Evolutionary conservation across 805 yeast genomes (phyloP), one percentile per base, ranked within the genome.

Genomic region (Pichia membranifaciens): DNA sequence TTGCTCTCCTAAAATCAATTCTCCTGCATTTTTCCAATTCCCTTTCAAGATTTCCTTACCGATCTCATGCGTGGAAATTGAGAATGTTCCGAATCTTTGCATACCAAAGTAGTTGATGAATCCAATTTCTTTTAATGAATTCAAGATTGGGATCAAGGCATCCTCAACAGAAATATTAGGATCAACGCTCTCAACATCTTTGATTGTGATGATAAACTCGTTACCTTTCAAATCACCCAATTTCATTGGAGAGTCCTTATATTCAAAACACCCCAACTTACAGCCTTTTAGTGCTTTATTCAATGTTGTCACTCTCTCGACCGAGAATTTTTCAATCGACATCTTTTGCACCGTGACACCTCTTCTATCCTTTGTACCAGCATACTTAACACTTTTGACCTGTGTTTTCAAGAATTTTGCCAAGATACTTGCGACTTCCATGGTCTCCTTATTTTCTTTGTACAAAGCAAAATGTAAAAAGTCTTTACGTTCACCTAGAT

Each of bases 11-110:
- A 93, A 70, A 48, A 93, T 75, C 49, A 90, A 68, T 46, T 87
- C 85, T 5, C 75, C 91, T 1, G 95, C 96, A 13, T 71, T 74
- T 56, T 84, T 76, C 89, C 95, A 93, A 48, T 89, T 81, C 32
- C 78, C 79, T 42, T 78, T 72, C 43, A 93, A 68, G 23, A 91
- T 71, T 51, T 74, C 74, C 51, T 78, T 78, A 42, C 99, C 99
- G 45, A 90, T 73, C 28, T 74, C 76, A 65, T 93, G 97, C 0
- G 99, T 90, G 2, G 98, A 87, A 25, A 89, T 74, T 12, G 96
- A 86, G 60, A 88, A 91, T 0, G 99, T 90, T 25, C 99, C 99
- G 64, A 93, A 93, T 60, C 99, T 73, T 70, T 93, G 99, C 90
- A 93, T 84, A n/a, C 99, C 99, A 63, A 77, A 93, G 61, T 93